Evolutionary conservation across 768 basidiomycete species (phyloP).

Genomic region (Xerocomellus amylosporus): DNA sequence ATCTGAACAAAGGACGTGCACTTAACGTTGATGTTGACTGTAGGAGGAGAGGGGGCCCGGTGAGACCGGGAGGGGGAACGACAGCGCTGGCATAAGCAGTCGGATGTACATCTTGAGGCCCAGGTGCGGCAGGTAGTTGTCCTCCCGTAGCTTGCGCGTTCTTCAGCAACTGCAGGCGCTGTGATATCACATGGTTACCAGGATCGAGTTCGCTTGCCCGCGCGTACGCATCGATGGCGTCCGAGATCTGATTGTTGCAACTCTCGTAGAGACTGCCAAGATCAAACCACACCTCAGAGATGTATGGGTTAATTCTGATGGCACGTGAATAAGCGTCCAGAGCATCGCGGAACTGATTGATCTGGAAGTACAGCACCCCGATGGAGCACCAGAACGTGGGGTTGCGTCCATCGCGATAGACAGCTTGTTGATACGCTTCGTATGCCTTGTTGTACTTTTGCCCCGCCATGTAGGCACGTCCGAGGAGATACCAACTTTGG

Average conservation of each 20-base stretch:
- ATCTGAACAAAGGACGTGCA: slow-evolving; percentile 50
- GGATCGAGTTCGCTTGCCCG: slow-evolving; percentile 94
- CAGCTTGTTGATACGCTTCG: slow-evolving; percentile 98
- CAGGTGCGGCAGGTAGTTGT: slow-evolving; percentile 81
- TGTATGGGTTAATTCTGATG: slow-evolving; percentile 98
- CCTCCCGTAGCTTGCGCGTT: slow-evolving; percentile 74
- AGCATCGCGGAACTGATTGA: slow-evolving; percentile 98
- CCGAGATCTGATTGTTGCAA: slow-evolving; percentile 98
- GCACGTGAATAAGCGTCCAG: slow-evolving; percentile 98
- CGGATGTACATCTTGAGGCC: slow-evolving; percentile 94
- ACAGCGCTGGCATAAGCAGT: slow-evolving; percentile 86
- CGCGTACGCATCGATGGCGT: slow-evolving; percentile 98
- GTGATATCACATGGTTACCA: slow-evolving; percentile 74
- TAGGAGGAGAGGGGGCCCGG: slow-evolving; percentile 64
- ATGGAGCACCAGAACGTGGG: slow-evolving; percentile 99
- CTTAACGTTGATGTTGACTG: slow-evolving; percentile 39
- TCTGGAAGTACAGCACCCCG: slow-evolving; percentile 98
- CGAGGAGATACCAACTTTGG: slow-evolving; percentile 98
- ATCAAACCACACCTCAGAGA: slow-evolving; percentile 80
- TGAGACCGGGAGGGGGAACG: slow-evolving; percentile 65
- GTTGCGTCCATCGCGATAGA: slow-evolving; percentile 97
- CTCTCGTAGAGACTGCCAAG: slow-evolving; percentile 95
- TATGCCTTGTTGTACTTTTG: slow-evolving; percentile 99
- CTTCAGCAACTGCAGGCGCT: slow-evolving; percentile 73
- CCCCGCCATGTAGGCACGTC: slow-evolving; percentile 97